Evolutionary conservation across 768 basidiomycete species (phyloP), one percentile per base, ranked within the genome.

Genomic region (Suillus paluster): DNA sequence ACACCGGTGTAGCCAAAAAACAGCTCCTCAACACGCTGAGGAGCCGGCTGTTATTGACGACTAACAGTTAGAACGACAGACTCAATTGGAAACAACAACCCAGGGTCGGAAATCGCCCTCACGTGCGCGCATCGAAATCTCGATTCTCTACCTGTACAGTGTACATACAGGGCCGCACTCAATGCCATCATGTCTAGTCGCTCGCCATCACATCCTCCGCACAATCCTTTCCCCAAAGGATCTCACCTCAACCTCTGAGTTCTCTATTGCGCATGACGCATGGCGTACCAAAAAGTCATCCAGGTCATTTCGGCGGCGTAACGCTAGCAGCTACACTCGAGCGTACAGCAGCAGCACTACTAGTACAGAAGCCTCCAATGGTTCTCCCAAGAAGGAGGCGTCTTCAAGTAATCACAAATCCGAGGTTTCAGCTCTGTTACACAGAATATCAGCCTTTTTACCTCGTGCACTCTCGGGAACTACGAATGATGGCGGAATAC

Each of bases 361-460:
- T n/a, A 19, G 11, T 4, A 10, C 9, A 10, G 34, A 19, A 55
- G 25, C 38, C 38, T 55, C 25, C 17, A 27, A 39, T 5, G 11
- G 19, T 39, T 39, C 38, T 19, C 17, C 23, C 4, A 23, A 1
- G 25, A 19, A 25, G 5, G 57, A 58, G 17, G 41, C 41, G 4
- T 42, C 61, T 62, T 56, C 59, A 25, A 45, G 44, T 50, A 60
- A 57, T 41, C 54, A 71, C 38, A 30, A 30, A 30, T 6, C 30
- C 30, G 76, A 79, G 59, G 71, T 80, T 12, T 75, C 84, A 55
- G 81, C 79, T 8, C 66, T 86, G 12, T 71, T 87, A 38, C 82
- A 86, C 68, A 85, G 82, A 71, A 80, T 80, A 1, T 72, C 73
- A 9, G 71, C 78, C 6, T 66, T 88, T 3, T 61, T 88, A 9